These are phyloP conservation scores for Pleurotus cornucopiae DNA, from an alignment of 768 basidiomycete genomes.

Conservation along the genomic window DNA sequence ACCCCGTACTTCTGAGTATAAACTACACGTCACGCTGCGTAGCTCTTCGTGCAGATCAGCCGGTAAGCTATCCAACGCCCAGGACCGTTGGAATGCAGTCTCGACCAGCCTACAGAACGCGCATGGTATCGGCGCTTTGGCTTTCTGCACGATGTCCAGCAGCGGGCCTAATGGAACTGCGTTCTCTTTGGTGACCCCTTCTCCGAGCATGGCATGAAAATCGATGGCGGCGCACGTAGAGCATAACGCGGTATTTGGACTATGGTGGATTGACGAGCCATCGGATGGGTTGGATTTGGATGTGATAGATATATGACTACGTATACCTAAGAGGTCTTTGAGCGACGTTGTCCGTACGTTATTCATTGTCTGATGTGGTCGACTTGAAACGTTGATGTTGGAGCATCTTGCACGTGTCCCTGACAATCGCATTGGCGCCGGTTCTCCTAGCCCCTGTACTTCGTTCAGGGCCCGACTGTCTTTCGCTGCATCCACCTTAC, in stretches of 20 bases:
- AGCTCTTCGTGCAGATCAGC: background rate
- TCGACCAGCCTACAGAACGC: background rate
- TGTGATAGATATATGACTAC: too few relatives aligned
- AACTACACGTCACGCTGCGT: background rate
- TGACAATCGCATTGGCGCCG: too few relatives aligned
- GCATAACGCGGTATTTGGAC: background rate
- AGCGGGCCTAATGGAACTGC: background rate
- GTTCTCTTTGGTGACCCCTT: background rate
- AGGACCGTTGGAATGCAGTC: background rate
- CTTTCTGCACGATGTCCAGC: background rate
- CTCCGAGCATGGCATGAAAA: background rate
- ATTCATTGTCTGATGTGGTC: too few relatives aligned
- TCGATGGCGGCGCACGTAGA: background rate
- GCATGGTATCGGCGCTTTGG: background rate
- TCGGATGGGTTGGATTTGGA: too few relatives aligned
- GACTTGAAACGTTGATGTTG: too few relatives aligned
- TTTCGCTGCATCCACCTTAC: too few relatives aligned
- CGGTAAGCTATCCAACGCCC: background rate
- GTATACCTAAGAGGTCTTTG: too few relatives aligned
- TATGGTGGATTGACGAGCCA: too few relatives aligned
- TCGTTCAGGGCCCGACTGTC: too few relatives aligned
- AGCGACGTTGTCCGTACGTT: too few relatives aligned
- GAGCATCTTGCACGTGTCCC: too few relatives aligned
- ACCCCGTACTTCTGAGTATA: background rate
- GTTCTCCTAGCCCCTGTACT: too few relatives aligned